phyloP scores from a whole-genome alignment of 768 basidiomycete species.

The Pleurotus sapidus region DNA sequence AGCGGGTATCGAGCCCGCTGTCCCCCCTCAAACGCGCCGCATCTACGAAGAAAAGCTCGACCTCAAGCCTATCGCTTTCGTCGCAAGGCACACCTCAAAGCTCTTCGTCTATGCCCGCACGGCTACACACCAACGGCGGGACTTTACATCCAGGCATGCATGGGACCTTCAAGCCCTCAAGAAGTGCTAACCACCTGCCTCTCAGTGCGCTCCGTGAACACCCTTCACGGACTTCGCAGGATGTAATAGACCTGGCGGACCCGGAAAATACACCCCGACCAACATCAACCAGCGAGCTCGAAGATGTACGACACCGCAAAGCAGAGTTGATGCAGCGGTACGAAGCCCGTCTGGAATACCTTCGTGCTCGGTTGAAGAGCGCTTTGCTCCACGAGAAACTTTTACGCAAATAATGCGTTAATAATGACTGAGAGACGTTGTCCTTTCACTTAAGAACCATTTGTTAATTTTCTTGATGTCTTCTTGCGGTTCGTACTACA shows the following conservation, averaged over 20 bases:
- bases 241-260: conserved; percentile 18
- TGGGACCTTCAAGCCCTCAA: conserved; percentile 47
- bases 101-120: conserved; percentile 20
- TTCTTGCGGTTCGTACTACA: no score
- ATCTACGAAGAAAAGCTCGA: conserved; percentile 3
- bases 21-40: not conserved
- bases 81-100: conserved; percentile 22
- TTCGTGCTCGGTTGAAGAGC: conserved; percentile 79
- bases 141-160: conserved; percentile 25
- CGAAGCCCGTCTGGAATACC: conserved; percentile 72
- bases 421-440: not conserved
- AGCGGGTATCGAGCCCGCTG: not conserved
- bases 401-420: conserved; percentile 49
- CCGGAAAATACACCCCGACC: conserved; percentile 28
- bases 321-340: conserved; percentile 73
- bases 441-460: no score
- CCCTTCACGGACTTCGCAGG: conserved; percentile 22
- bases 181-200: conserved; percentile 46
- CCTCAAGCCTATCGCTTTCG: conserved; percentile 4
- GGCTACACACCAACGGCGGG: conserved; percentile 20
- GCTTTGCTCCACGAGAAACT: conserved; percentile 84
- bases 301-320: conserved; percentile 65
- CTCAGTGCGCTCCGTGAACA: conserved; percentile 51
- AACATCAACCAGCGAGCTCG: conserved; percentile 54
- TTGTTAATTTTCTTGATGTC: not conserved